Evolutionary conservation across 768 basidiomycete species (phyloP).

Genomic region (Xerocomellus amylosporus): DNA sequence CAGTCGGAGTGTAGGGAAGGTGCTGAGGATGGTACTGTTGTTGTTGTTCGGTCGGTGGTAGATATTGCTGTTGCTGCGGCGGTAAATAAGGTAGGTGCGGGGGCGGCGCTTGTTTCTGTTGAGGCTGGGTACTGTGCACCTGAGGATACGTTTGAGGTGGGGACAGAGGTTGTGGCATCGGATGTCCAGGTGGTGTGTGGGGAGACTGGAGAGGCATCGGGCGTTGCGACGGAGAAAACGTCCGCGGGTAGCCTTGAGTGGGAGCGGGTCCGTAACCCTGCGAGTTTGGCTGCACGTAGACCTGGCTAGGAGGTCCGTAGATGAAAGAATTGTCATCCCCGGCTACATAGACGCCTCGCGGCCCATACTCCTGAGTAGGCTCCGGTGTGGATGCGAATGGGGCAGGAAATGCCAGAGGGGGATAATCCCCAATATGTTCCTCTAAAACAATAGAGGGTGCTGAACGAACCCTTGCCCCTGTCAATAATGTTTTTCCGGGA

Average conservation of each 20-base stretch:
- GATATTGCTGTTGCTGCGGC: conserved; percentile 9
- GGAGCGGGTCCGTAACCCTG: conserved; percentile 8
- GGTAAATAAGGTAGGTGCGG: background rate
- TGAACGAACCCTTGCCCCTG: background rate
- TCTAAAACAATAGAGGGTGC: conserved; percentile 22
- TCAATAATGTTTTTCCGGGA: background rate
- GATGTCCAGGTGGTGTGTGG: conserved; percentile 1
- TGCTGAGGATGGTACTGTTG: conserved; percentile 15
- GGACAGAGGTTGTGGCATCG: conserved; percentile 9
- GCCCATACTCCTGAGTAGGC: background rate
- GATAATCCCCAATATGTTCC: conserved; percentile 1
- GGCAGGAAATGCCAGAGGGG: conserved; percentile 3
- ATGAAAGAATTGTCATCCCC: conserved; percentile 1
- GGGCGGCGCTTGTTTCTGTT: conserved; percentile 16
- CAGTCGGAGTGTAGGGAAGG: conserved; percentile 14
- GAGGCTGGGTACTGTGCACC: conserved; percentile 4
- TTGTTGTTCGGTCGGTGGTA: conserved; percentile 8
- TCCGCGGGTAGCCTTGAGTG: conserved; percentile 1
- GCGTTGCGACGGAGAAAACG: conserved; percentile 9
- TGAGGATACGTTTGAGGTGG: conserved; percentile 14
- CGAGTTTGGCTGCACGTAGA: conserved; percentile 9
- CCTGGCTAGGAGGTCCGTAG: conserved; percentile 6
- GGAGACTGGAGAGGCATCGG: conserved; percentile 11
- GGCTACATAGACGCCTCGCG: background rate
- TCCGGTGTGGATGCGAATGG: background rate